phyloP scores from a whole-genome alignment of 108 stramenopile genomes.

The Fistulifera pelliculosa region DNA sequence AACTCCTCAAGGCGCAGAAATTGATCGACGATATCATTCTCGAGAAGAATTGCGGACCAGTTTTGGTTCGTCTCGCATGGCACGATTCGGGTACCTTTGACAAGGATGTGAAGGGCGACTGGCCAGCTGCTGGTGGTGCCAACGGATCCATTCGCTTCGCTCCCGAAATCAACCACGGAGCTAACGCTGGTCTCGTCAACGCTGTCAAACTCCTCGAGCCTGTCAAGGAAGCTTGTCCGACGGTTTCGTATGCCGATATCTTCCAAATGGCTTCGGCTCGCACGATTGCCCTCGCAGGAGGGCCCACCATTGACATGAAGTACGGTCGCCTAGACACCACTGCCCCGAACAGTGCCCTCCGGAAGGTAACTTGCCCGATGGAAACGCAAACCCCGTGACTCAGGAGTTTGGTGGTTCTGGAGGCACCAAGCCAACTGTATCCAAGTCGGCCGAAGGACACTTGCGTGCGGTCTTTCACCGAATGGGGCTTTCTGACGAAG shows the following conservation, averaged over 20 bases:
- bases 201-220: slow-evolving; percentile 65
- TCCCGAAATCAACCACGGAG: slow-evolving; percentile 86
- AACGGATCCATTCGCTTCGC: slow-evolving; percentile 85
- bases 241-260: slow-evolving; percentile 67
- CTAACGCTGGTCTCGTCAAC: slow-evolving; percentile 83
- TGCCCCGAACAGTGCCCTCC: slow-evolving; percentile 32
- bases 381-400: slow-evolving; percentile 50
- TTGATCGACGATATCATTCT: slow-evolving; percentile 85
- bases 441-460: slow-evolving; percentile 43
- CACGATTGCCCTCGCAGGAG: slow-evolving; percentile 63
- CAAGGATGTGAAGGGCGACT: slow-evolving; percentile 39
- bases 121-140: slow-evolving; percentile 62
- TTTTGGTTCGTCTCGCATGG: slow-evolving; percentile 95
- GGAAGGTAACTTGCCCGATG: slow-evolving; percentile 83
- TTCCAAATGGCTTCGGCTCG: slow-evolving; percentile 62
- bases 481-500: slow-evolving; percentile 90
- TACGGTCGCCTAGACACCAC: slow-evolving; percentile 73
- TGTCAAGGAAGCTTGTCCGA: slow-evolving; percentile 72
- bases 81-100: slow-evolving; percentile 90
- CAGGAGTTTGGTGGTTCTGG: slow-evolving; percentile 44
- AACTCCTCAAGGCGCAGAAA: slow-evolving; percentile 77
- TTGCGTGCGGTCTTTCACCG: slow-evolving; percentile 91
- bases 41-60: slow-evolving; percentile 80
- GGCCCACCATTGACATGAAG: slow-evolving; percentile 67
- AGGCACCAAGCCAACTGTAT: slow-evolving; percentile 55